These are phyloP conservation scores for Malassezia japonica DNA, from an alignment of 1,284 basidiomycete species.

Conservation along the genomic window DNA sequence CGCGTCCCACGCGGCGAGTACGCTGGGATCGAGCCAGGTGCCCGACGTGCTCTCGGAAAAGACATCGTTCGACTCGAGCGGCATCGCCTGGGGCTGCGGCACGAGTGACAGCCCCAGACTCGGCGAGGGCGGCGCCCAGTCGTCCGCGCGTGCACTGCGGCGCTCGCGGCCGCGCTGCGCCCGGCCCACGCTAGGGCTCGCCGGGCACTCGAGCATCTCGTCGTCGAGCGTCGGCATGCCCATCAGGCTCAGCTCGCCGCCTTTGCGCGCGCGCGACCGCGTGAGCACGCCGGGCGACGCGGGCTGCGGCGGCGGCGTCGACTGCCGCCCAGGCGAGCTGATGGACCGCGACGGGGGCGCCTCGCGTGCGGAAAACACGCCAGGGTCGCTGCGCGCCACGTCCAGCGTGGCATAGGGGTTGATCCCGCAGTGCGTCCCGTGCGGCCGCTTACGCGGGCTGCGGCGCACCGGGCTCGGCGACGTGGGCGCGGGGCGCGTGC, in stretches of 20 bases:
- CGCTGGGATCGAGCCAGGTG: background rate
- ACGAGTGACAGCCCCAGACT: background rate
- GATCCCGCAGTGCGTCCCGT: constrained; percentile 26
- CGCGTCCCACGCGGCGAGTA: background rate
- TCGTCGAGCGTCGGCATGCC: constrained; percentile 11
- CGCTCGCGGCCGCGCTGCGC: constrained; percentile 3
- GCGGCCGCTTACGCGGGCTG: constrained; percentile 43
- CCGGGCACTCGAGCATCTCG: constrained; percentile 9
- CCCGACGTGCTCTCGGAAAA: background rate
- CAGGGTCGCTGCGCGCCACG: background rate
- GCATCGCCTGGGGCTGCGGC: background rate
- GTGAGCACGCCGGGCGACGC: background rate
- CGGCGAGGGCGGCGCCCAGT: background rate
- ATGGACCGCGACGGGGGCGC: constrained; percentile 2
- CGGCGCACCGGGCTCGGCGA: constrained; percentile 25
- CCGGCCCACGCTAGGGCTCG: constrained; percentile 15
- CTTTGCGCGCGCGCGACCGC: constrained; percentile 2
- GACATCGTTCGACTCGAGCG: background rate
- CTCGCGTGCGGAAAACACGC: background rate
- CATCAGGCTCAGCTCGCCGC: too few species aligned
- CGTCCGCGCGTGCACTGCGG: background rate
- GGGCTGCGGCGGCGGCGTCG: too few species aligned
- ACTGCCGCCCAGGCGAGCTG: background rate
- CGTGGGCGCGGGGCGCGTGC: constrained; percentile 11
- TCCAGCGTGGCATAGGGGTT: constrained; percentile 38